These are phyloP conservation scores for Penicillium soppii DNA, from an alignment of 495 filamentous ascomycete species.

Conservation along the genomic window DNA sequence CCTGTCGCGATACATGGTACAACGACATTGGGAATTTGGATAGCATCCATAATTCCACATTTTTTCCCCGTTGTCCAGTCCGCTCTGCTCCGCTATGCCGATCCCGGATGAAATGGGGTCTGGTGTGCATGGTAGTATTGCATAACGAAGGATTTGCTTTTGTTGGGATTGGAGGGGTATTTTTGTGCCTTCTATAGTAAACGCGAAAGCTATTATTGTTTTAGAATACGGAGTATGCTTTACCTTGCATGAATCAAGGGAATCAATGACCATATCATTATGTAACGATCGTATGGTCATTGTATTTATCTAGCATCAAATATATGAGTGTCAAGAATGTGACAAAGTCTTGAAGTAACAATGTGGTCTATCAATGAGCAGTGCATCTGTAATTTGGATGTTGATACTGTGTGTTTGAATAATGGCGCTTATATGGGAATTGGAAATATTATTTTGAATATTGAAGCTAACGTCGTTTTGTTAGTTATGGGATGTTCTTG, in stretches of 20 bases:
- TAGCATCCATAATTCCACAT: not conserved
- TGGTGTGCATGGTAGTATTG: not conserved
- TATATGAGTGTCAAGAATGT: too few relatives aligned
- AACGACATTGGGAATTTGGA: not conserved
- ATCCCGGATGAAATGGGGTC: not conserved
- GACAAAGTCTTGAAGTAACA: too few relatives aligned
- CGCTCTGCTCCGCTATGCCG: slow-evolving; percentile 4
- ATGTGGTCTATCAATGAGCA: too few relatives aligned
- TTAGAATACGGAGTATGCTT: not conserved
- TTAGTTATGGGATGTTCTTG: slow-evolving; percentile 37
- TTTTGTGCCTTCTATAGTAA: too few relatives aligned
- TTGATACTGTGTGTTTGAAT: too few relatives aligned
- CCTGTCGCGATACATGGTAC: slow-evolving; percentile 5
- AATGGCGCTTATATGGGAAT: too few relatives aligned
- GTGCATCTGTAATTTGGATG: too few relatives aligned
- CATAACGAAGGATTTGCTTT: too few relatives aligned
- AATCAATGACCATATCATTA: not conserved
- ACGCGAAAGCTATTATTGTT: not conserved
- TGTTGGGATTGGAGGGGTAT: not conserved
- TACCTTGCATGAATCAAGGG: not conserved
- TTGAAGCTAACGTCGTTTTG: slow-evolving; percentile 4
- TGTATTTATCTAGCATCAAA: too few relatives aligned
- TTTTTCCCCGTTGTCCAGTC: not conserved
- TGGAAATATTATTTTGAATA: too few relatives aligned
- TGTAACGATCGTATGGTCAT: too few relatives aligned